Evolutionary conservation across 2,329 filamentous ascomycete species (phyloP), one percentile per base, ranked within the genome.

Genomic region (Myriosclerotinia duriaeana): DNA sequence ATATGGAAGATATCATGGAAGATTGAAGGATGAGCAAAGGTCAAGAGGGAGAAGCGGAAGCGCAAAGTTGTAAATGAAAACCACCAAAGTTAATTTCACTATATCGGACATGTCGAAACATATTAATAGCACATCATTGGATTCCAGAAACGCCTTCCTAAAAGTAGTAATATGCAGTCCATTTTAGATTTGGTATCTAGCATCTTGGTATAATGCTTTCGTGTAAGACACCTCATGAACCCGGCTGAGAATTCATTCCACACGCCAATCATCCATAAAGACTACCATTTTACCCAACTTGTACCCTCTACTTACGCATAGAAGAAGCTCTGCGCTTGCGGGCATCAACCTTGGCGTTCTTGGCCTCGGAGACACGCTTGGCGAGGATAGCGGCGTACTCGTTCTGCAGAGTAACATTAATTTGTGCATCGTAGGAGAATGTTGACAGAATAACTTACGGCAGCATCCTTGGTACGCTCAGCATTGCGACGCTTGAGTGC

Each of bases 401-500:
- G 85, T 92, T 93, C 94, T 98, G 76, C 5, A 20, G 9, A 26
- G 12, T 17, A 8, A 3, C 17, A 40, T 55, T 56, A 63, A 30
- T 12, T 17, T 6, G 2, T 11, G 8, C 2, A 7, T 46, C 14
- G 1, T 15, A 1, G 3, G 7, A 55, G 11, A 44, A 22, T 5
- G 8, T 5, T 6, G 5, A 22, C 42, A 6, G 30, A 17, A 14
- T 8, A 72, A 88, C 91, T 80, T 92, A 97, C 95, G 79, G 95
- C 95, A 87, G 96, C 94, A 81, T 99, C 95, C 89, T 97, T 97
- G 85, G 92, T 88, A 83, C 93, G 91, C 87, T 99, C 95, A 79
- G 93, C 85, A 80, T 93, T 92, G 83, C 95, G 94, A 82, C 94
- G 92, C 93, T 99, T 99, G 85, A 99, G 90, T 79, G 95, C 94